phyloP scores from a whole-genome alignment of 768 basidiomycete species.

The Dictyophora rubrovolvata region DNA sequence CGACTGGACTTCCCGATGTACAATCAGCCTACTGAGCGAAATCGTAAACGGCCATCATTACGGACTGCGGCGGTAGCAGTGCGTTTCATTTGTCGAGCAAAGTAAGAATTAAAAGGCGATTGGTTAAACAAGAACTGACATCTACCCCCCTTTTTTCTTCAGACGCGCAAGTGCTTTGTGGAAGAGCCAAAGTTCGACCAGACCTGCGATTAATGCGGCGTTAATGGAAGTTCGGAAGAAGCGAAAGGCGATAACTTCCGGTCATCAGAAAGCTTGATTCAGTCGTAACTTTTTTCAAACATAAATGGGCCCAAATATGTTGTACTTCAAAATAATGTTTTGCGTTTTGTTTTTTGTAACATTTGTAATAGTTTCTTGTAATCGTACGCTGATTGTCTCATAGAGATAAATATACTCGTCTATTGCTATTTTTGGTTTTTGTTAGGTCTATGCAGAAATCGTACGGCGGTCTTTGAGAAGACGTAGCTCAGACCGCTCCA shows the following conservation, averaged over 20 bases:
- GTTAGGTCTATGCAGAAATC: slow-evolving; percentile 30
- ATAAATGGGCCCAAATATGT: too few relatives aligned
- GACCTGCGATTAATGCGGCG: slow-evolving; percentile 52
- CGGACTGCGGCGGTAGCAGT: slow-evolving; percentile 47
- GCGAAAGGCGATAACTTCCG: slow-evolving; percentile 22
- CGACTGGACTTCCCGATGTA: slow-evolving; percentile 57
- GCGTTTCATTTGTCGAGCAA: slow-evolving; percentile 54
- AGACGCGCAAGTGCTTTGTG: slow-evolving; percentile 56
- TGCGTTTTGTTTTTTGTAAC: neutral
- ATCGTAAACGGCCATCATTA: slow-evolving; percentile 38
- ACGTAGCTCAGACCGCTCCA: slow-evolving; percentile 85
- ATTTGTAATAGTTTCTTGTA: neutral
- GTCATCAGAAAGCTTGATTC: slow-evolving; percentile 8
- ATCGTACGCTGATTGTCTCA: neutral
- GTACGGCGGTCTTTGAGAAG: slow-evolving; percentile 65
- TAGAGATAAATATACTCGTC: neutral
- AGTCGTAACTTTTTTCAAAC: neutral
- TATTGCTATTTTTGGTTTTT: neutral
- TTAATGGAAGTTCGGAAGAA: slow-evolving; percentile 58
- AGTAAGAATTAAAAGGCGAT: slow-evolving; percentile 26
- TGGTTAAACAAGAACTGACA: neutral
- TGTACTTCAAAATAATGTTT: too few relatives aligned
- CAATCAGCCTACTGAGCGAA: slow-evolving; percentile 18
- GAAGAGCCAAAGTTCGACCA: slow-evolving; percentile 51
- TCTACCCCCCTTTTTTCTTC: neutral